Evolutionary conservation across 495 filamentous ascomycete species (phyloP).

Genomic region (Hamigera avellanea): DNA sequence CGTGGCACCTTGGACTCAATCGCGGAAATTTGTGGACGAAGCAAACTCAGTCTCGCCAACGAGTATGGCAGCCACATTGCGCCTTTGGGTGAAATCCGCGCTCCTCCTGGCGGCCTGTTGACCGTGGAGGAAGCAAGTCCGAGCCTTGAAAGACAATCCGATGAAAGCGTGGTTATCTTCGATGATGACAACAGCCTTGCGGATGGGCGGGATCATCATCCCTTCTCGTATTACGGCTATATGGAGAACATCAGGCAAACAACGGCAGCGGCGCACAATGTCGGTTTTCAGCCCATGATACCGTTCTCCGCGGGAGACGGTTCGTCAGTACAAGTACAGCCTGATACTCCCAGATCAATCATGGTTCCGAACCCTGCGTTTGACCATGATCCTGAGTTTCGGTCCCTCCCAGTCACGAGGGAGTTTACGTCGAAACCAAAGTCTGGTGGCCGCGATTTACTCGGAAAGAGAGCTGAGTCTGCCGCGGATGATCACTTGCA

Average conservation of each 20-base stretch:
- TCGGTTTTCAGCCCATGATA: conserved; percentile 5
- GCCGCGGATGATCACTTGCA: conserved; percentile 4
- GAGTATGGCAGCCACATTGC: conserved; percentile 54
- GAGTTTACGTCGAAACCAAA: conserved; percentile 24
- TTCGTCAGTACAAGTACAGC: conserved; percentile 3
- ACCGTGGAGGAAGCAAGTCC: conserved; percentile 32
- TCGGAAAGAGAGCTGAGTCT: conserved; percentile 10
- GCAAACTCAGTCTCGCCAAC: conserved; percentile 48
- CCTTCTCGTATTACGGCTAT: conserved; percentile 23
- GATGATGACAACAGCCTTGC: conserved; percentile 22
- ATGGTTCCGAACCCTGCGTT: conserved; percentile 1
- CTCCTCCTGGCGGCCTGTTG: conserved; percentile 21
- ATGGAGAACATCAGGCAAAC: conserved; percentile 17
- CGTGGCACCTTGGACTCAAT: conserved; percentile 46
- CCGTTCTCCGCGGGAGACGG: conserved; percentile 7
- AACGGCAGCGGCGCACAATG: conserved; percentile 4
- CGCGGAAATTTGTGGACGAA: conserved; percentile 52
- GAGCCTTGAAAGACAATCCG: conserved; percentile 19
- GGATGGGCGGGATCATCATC: conserved; percentile 18
- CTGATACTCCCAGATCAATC: conserved; percentile 5
- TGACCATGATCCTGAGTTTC: conserved; percentile 1
- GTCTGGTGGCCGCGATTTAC: conserved; percentile 16
- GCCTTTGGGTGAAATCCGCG: conserved; percentile 44
- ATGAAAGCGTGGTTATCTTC: conserved; percentile 23
- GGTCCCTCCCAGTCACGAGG: conserved; percentile 10